Percentiles rank a stretch among this genome's conserved stretches.
These are phyloP conservation scores for Aspergillus viridinutans DNA, from an alignment of 2,329 filamentous ascomycete genomes.

Conservation along the genomic window DNA sequence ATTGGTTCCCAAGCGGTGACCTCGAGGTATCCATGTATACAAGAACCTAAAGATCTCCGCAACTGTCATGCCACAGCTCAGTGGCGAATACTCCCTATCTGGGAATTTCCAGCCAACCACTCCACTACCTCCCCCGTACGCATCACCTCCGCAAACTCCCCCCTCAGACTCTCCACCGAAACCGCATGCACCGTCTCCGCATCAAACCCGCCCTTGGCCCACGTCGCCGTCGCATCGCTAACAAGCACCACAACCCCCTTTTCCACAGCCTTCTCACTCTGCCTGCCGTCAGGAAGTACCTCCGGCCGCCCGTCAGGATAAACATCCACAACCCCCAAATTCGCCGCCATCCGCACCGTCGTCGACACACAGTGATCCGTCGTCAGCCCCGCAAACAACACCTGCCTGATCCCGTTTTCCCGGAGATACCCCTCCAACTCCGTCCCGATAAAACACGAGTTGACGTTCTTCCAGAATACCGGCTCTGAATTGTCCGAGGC, in stretches of 20 bases:
- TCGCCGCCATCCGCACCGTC: constrained; percentile 46
- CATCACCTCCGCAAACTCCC: constrained; percentile 44
- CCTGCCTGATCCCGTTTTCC: constrained; percentile 30
- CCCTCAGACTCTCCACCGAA: constrained; percentile 42
- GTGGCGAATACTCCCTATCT: no score
- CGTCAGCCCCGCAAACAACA: constrained; percentile 43
- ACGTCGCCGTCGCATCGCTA: constrained; percentile 47
- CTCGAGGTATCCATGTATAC: no score
- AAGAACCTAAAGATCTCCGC: no score
- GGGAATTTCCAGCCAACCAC: constrained; percentile 12
- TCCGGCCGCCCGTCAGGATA: constrained; percentile 13
- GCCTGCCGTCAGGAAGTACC: constrained; percentile 16
- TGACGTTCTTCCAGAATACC: constrained; percentile 43
- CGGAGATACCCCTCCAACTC: constrained; percentile 37
- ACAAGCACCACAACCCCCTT: constrained; percentile 40
- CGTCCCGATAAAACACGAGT: constrained; percentile 47
- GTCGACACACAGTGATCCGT: constrained; percentile 51
- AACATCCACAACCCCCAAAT: constrained; percentile 41
- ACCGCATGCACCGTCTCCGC: constrained; percentile 46
- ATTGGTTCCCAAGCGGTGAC: no score
- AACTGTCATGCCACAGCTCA: no score
- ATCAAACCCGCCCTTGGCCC: constrained; percentile 40
- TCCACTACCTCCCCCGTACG: constrained; percentile 32
- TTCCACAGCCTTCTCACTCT: constrained; percentile 15
- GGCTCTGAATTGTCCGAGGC: constrained; percentile 32